A percentile compares a stretch with the other conserved stretches of the same genome.
phyloP scores from a whole-genome alignment of 805 yeast genomes.

The Henningerozyma blattae region DNA sequence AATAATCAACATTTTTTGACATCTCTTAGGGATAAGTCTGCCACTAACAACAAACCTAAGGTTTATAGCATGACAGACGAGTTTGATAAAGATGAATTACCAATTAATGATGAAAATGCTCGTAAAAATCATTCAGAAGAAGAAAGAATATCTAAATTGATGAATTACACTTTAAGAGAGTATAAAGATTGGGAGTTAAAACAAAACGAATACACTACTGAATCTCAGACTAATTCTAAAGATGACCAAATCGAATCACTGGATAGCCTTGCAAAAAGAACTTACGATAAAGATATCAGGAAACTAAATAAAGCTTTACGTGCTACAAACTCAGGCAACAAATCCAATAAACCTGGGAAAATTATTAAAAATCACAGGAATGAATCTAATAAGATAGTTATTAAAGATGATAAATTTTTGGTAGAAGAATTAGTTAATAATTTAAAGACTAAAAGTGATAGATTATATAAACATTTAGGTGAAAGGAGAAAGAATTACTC shows the following conservation, averaged over 20 bases:
- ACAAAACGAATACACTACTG: slow-evolving; percentile 3
- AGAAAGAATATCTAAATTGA: slow-evolving; percentile 3
- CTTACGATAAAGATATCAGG: slow-evolving; percentile 20
- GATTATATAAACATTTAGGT: slow-evolving; percentile 11
- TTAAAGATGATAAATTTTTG: slow-evolving; percentile 11
- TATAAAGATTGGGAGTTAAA: slow-evolving; percentile 15
- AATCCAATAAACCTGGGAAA: slow-evolving; percentile 1
- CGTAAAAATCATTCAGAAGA: slow-evolving; percentile 1
- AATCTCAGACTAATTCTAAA: slow-evolving; percentile 1
- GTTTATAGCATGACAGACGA: slow-evolving; percentile 16
- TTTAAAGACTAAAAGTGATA: slow-evolving; percentile 9
- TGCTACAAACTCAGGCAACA: no score
- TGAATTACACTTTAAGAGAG: slow-evolving; percentile 16
- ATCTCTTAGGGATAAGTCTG: neutral
- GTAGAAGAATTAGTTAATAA: slow-evolving; percentile 11
- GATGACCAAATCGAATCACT: slow-evolving; percentile 8
- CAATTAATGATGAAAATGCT: neutral
- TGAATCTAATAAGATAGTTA: slow-evolving; percentile 7
- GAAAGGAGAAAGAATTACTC: slow-evolving; percentile 5
- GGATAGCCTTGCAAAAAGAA: slow-evolving; percentile 19
- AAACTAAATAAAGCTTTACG: slow-evolving; percentile 4
- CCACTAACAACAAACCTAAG: slow-evolving; percentile 11
- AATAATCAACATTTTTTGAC: slow-evolving; percentile 4
- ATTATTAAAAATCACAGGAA: slow-evolving; percentile 4
- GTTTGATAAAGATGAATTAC: slow-evolving; percentile 1